Evolutionary conservation across 345 rosid genomes (phyloP).

Genomic region (Leavenworthia alabamica): DNA sequence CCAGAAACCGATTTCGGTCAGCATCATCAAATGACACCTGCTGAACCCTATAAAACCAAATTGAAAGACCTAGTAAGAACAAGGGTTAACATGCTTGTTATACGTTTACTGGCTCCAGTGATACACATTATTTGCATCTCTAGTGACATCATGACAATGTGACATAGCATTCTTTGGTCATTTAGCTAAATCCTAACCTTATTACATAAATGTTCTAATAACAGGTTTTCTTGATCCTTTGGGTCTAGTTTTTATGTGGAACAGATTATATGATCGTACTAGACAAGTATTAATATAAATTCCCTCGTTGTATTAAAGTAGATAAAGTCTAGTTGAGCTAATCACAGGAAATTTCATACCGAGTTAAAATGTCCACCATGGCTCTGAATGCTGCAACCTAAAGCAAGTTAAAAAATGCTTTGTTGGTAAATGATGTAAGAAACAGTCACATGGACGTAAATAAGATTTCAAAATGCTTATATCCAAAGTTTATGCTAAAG

Average conservation of each 20-base stretch:
- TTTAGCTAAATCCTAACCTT: conserved; percentile 1
- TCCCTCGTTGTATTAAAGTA: background rate
- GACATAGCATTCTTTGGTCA: background rate
- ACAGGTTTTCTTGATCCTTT: background rate
- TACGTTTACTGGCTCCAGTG: conserved; percentile 4
- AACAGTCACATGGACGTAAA: conserved; percentile 15
- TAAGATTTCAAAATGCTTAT: background rate
- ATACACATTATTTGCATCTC: conserved; percentile 19
- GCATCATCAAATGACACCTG: conserved; percentile 97
- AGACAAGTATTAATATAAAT: background rate
- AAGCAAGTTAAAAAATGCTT: conserved; percentile 28
- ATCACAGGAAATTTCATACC: conserved; percentile 42
- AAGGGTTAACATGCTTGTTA: background rate
- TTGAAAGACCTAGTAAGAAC: conserved; percentile 17
- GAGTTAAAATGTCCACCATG: conserved; percentile 92
- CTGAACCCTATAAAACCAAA: conserved; percentile 68
- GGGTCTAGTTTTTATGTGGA: background rate
- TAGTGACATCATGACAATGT: conserved; percentile 7
- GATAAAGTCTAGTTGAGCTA: background rate
- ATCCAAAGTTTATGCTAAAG: background rate
- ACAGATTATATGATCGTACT: background rate
- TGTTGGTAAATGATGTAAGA: conserved; percentile 5
- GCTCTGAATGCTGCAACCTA: conserved; percentile 99
- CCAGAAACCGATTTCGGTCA: conserved; percentile 91
- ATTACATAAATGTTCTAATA: background rate